Conservation (phyloP, 2,329 filamentous ascomycete species). For the Bertia moriformis region DNA sequence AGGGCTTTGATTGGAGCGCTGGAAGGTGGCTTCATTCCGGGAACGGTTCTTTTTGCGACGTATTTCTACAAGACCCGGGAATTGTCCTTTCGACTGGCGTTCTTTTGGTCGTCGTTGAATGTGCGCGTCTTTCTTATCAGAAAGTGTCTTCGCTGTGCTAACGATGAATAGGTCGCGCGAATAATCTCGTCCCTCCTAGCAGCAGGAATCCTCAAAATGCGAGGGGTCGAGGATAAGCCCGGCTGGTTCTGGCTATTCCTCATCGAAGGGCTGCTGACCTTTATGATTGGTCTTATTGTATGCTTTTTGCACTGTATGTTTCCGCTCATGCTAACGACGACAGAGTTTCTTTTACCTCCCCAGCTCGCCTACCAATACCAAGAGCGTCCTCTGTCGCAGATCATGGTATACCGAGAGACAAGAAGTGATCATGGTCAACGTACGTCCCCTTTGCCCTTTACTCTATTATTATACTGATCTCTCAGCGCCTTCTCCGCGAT, state of each 20-base stretch:
- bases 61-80: slow-evolving; percentile 63
- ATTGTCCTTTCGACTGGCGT: slow-evolving; percentile 49
- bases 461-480: not conserved
- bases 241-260: slow-evolving; percentile 42
- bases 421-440: slow-evolving; percentile 56
- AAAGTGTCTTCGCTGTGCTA: not conserved
- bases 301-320: slow-evolving; percentile 24
- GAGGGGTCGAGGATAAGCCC: slow-evolving; percentile 26
- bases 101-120: slow-evolving; percentile 35
- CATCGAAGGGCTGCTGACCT: slow-evolving; percentile 24
- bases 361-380: slow-evolving; percentile 50
- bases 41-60: slow-evolving; percentile 48
- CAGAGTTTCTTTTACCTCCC: slow-evolving; percentile 47
- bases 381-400: slow-evolving; percentile 41
- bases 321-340: not conserved
- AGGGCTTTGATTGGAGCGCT: slow-evolving; percentile 32
- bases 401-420: slow-evolving; percentile 54
- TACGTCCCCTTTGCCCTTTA: slow-evolving; percentile 3
- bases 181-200: slow-evolving; percentile 31
- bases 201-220: slow-evolving; percentile 30
- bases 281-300: slow-evolving; percentile 18
- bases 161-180: slow-evolving; percentile 6
- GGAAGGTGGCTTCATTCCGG: slow-evolving; percentile 38
- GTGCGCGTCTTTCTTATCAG: not conserved
- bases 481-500: slow-evolving; percentile 30